Base-by-base conservation (phyloP, 1,139 yeast genomes). In the Blastobotrys arbuscula region DNA sequence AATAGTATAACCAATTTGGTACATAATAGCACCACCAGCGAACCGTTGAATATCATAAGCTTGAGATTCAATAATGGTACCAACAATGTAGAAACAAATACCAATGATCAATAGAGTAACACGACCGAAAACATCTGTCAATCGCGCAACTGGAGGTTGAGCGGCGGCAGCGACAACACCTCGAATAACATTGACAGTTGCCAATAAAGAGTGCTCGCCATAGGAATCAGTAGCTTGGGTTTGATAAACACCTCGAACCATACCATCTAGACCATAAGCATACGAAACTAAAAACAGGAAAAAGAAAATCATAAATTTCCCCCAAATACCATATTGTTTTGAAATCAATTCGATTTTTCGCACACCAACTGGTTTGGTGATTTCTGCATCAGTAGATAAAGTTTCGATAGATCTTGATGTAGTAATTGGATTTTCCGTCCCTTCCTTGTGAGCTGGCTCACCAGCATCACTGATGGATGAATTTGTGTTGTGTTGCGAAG, bases 21-120 rank as follows among this genome's bases (percentile, higher is more conserved):
- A 83, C 50, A 85, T 69, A 26, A 84, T 79, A 0, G 87, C 76
- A 56, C 92, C 94, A 16, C 83, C 92, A 47, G 88, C 84, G 58
- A 78, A 84, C 35, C 81, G 70, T 53, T 79, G 76, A 33, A 84
- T 79, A 57, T 80, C 79, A 53, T 72, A 74, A 5, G 90, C 81
- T 59, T 80, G 84, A 1, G 84, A 79, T 67, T 82, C 82, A 54
- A 83, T 76, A 45, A 85, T 74, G 7, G 89, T 83, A 31, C 94
- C 94, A 42, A 84, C 72, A 16, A 75, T 75, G 59, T 84, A 83
- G 55, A 84, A 76, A 7, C 84, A 55, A 23, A 83, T 69, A 0
- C 85, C 72, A 9, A 79, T 65, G 26, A 77, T 43, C 43, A 81
- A 67, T 51, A 83, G 65, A 55, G 79, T 80, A 41, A 81, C 64